These are phyloP conservation scores for Schizochytrium sp. DNA, from an alignment of 108 stramenopile genomes.

Conservation along the genomic window DNA sequence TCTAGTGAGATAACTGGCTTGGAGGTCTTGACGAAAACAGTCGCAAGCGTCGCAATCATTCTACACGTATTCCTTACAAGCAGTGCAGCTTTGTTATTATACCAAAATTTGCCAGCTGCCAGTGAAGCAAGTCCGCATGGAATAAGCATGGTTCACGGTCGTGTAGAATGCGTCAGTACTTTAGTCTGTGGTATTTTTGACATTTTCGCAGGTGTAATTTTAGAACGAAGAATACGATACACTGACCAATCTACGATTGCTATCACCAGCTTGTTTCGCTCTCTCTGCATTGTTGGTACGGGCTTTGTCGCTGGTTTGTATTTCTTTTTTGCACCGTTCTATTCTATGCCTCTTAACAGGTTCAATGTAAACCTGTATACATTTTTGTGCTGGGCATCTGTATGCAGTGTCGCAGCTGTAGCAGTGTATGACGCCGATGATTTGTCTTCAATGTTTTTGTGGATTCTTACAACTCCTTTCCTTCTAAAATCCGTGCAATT, in stretches of 20 bases:
- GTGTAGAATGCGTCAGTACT: background rate
- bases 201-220: background rate
- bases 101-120: background rate
- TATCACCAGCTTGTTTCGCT: background rate
- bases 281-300: background rate
- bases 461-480: background rate
- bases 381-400: background rate
- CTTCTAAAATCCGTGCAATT: background rate
- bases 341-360: background rate
- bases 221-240: background rate
- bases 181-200: background rate
- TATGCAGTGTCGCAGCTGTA: background rate
- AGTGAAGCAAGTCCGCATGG: background rate
- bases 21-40: background rate
- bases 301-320: background rate
- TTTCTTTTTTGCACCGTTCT: constrained; percentile 2
- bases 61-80: background rate
- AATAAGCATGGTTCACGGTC: background rate
- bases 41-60: background rate
- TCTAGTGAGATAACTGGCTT: background rate
- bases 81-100: background rate
- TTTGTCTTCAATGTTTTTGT: background rate
- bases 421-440: background rate
- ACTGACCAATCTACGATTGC: background rate
- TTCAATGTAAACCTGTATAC: background rate